Conservation (phyloP, 345 rosid species). For the Citrus hindsii region DNA sequence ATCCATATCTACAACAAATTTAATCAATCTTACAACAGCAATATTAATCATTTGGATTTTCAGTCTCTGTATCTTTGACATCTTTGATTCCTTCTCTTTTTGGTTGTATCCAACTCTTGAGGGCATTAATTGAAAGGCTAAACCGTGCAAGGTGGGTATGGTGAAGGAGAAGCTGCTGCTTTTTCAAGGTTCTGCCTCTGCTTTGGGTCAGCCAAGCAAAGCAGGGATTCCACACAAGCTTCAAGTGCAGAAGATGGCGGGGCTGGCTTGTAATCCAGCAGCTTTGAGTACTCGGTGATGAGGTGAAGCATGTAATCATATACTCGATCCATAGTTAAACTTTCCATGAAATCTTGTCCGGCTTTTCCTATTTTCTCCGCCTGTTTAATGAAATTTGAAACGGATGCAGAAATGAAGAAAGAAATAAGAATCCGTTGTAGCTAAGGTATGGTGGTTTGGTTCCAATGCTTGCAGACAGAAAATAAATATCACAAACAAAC, state of each 20-base stretch:
- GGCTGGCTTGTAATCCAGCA: conserved; percentile 67
- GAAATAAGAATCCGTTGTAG: neutral
- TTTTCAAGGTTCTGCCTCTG: conserved; percentile 50
- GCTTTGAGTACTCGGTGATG: conserved; percentile 68
- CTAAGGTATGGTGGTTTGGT: neutral
- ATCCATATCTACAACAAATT: neutral
- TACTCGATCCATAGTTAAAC: conserved; percentile 58
- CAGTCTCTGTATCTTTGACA: conserved; percentile 38
- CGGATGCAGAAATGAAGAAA: neutral
- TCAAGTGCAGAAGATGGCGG: conserved; percentile 63
- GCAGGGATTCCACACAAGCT: conserved; percentile 65
- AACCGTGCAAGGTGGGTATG: conserved; percentile 53
- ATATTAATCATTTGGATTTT: conserved; percentile 6
- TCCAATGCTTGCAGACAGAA: neutral
- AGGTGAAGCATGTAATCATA: conserved; percentile 93
- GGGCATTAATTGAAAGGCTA: conserved; percentile 26
- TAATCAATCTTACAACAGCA: neutral
- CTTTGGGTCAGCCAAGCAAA: conserved; percentile 71
- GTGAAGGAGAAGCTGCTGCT: conserved; percentile 34
- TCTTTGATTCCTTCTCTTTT: conserved; percentile 44
- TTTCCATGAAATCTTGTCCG: conserved; percentile 76
- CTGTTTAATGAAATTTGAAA: conserved; percentile 28
- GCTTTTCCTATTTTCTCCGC: conserved; percentile 70
- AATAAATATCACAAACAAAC: neutral
- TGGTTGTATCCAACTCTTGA: conserved; percentile 35